Base-by-base conservation (phyloP, 2,329 filamentous ascomycete genomes). In the Fusarium incarnatum region DNA sequence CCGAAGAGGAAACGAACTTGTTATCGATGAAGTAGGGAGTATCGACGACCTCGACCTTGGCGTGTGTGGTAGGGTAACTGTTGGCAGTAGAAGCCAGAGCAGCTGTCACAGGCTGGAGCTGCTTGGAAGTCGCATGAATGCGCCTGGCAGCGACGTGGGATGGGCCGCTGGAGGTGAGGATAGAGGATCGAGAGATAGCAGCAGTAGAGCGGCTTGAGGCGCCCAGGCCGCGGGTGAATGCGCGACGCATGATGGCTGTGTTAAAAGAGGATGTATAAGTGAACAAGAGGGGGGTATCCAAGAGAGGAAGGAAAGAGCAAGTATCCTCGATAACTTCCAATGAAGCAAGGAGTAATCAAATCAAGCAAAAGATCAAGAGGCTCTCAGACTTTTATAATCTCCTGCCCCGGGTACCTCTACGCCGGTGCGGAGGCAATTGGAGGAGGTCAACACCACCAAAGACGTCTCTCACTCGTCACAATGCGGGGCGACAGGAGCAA, bases 11-110 rank as follows among this genome's bases (percentile, higher is more conserved):
- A 57, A 90, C 83, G 78, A 95, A 94, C 79, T 91, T 83, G 83
- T 96, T 96, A 85, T 96, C 88, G 73, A 96, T 79, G 79, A 96
- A 96, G 84, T 92, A 94, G 28, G 89, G 91, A 16, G 93, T 95
- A 78, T 94, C 81, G 40, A 91, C 89, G 63, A 87, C 81, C 72
- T 86, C 76, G 74, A 94, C 89, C 82, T 89, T 89, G 56, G 92
- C 90, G 83, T 96, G 93, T 23, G 85, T 89, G 57, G 85, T 91
- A 27, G 91, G 92, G 80, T 91, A 95, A 78, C 81, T 86, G 48
- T 85, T 85, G 13, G 87, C 82, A 22, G 85, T 87, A 58, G 85
- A 88, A 45, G 85, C 83, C 56, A 89, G 81, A 18, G 84, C 83
- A 48, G 82, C 82, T 63, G 84, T 82, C 28, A 86, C 63, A 9